Evolutionary conservation across 345 rosid genomes (phyloP), one percentile per base, ranked within the genome.

Genomic region (Moricandia arvensis): DNA sequence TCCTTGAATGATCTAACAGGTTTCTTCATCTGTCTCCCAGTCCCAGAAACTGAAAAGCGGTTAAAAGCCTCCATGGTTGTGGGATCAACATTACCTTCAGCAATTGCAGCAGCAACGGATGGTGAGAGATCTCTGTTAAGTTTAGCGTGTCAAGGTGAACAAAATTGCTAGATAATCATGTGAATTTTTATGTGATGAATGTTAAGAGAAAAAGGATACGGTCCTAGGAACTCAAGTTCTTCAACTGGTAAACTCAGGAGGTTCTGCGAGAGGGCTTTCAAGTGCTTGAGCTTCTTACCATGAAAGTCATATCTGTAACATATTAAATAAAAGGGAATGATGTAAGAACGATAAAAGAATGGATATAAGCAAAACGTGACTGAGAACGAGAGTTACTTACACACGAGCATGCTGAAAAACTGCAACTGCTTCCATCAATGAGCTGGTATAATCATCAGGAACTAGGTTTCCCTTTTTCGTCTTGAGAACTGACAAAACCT

Each of bases 381-480:
- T 61, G 17, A 41, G 53, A 38, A 38, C 35, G 3, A 29, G 34
- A 16, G 62, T 27, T 24, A 70, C 97, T 13, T 67, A 88, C 95
- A 90, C 80, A 74, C 84, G 81, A 29, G 97, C 97, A 74, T 94
- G 89, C 81, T 82, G 95, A 81, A 94, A 94, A 66, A 94, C 98
- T 18, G 95, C 87, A 78, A 84, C 70, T 53, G 96, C 93, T 81
- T 91, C 91, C 64, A 74, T 83, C 80, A 91, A 90, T 54, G 84
- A 85, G 71, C 83, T 85, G 79, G 81, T 33, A 76, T 94, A 90
- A 74, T 86, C 90, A 81, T 87, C 98, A 37, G 96, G 96, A 84
- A 94, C 65, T 73, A 81, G 90, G 58, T 78, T 83, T 33, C 91
- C 89, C 73, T 90, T 94, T 75, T 90, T 88, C 6, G 85, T 74